Conservation (phyloP, 148 eudicot genomes). For the Suaeda aralocaspica region DNA sequence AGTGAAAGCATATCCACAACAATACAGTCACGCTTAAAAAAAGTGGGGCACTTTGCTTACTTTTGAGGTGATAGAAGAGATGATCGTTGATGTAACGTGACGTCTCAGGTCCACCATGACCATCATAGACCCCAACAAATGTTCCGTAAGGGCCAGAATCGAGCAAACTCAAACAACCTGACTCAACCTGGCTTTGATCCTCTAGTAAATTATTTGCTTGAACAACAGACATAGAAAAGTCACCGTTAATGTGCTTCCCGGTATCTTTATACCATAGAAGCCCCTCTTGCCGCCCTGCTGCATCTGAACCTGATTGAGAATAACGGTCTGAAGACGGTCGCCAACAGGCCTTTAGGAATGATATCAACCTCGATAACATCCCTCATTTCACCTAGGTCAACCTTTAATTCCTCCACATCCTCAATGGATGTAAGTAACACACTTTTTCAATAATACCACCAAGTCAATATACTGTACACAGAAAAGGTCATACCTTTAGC, state of each 20-base stretch:
- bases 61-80: conserved; percentile 70
- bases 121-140: conserved; percentile 78
- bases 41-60: conserved; percentile 36
- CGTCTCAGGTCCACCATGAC: conserved; percentile 89
- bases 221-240: conserved; percentile 84
- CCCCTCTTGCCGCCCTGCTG: conserved; percentile 62
- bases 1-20: background rate
- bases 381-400: conserved; percentile 57
- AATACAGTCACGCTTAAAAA: background rate
- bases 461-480: conserved; percentile 15
- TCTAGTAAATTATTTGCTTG: conserved; percentile 77
- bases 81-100: conserved; percentile 68
- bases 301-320: conserved; percentile 38
- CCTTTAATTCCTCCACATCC: conserved; percentile 50
- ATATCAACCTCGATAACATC: conserved; percentile 61
- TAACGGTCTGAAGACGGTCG: conserved; percentile 35
- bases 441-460: background rate
- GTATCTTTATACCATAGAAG: conserved; percentile 75
- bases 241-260: conserved; percentile 69
- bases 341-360: conserved; percentile 56
- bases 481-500: conserved; percentile 5
- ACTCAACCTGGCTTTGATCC: conserved; percentile 85
- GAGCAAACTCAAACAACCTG: conserved; percentile 58
- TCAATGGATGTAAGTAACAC: conserved; percentile 32
- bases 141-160: conserved; percentile 81